phyloP scores from a whole-genome alignment of 768 basidiomycete genomes.

The Mycena floridula region DNA sequence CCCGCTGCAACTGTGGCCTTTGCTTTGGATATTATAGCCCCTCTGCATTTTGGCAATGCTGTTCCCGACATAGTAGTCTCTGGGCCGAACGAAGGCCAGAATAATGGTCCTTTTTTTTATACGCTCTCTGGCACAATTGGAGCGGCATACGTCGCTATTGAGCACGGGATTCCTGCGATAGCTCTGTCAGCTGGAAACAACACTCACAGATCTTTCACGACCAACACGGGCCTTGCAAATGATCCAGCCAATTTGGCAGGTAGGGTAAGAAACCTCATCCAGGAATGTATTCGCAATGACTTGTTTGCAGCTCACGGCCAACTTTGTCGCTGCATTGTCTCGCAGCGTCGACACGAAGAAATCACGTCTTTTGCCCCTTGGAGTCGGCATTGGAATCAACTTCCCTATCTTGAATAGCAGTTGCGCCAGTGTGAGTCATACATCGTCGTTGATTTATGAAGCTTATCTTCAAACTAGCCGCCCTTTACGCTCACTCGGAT shows the following conservation, averaged over 20 bases:
- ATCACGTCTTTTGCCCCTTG: conserved; percentile 16
- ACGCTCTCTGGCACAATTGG: conserved; percentile 24
- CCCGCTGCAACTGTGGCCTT: conserved; percentile 23
- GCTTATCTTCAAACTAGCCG: conserved; percentile 10
- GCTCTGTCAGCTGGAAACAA: conserved; percentile 22
- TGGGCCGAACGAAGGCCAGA: conserved; percentile 24
- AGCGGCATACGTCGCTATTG: conserved; percentile 20
- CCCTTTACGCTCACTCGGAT: conserved; percentile 22
- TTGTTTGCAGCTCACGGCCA: conserved; percentile 5
- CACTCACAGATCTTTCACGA: conserved; percentile 24
- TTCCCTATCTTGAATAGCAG: conserved; percentile 5
- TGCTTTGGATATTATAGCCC: conserved; percentile 21
- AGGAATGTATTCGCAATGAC: background rate
- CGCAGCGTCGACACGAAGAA: conserved; percentile 14
- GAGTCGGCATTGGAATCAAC: conserved; percentile 15
- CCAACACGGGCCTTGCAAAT: conserved; percentile 13
- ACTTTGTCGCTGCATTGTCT: conserved; percentile 20
- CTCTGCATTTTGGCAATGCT: conserved; percentile 16
- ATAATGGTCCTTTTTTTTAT: conserved; percentile 21
- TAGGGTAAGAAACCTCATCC: conserved; percentile 5
- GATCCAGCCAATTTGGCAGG: conserved; percentile 23
- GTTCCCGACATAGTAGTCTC: conserved; percentile 22
- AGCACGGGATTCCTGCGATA: conserved; percentile 21
- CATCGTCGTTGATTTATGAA: background rate
- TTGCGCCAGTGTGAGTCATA: conserved; percentile 3